Conservation (phyloP, 257 asterid genomes). For the Lithospermum erythrorhizon region DNA sequence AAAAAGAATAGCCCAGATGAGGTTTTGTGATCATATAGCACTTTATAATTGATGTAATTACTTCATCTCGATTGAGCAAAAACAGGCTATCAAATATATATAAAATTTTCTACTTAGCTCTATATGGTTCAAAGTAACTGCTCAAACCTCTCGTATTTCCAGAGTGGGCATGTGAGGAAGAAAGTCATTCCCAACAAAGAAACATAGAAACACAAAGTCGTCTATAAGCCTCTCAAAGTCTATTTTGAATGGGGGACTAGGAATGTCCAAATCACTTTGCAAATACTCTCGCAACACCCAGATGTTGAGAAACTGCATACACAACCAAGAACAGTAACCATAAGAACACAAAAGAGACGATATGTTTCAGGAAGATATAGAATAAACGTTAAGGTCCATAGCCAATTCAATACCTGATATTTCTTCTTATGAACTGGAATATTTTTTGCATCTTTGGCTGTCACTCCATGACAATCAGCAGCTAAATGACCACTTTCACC, state of each 20-base stretch:
- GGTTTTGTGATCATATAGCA: neutral
- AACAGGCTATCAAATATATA: constrained; percentile 4
- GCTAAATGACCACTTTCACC: constrained; percentile 92
- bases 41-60: no score
- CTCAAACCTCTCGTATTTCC: constrained; percentile 90
- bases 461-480: constrained; percentile 59
- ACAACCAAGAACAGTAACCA: constrained; percentile 1
- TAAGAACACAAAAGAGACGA: constrained; percentile 1
- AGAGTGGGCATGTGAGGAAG: constrained; percentile 99
- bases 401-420: constrained; percentile 81
- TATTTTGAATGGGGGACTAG: constrained; percentile 57
- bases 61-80: neutral
- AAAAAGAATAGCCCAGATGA: neutral
- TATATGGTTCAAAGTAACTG: constrained; percentile 1
- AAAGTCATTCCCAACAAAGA: constrained; percentile 97
- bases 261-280: constrained; percentile 68
- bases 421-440: constrained; percentile 72
- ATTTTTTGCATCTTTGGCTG: constrained; percentile 35
- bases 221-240: constrained; percentile 93
- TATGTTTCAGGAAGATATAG: constrained; percentile 4
- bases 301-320: constrained; percentile 67
- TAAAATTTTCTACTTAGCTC: constrained; percentile 1
- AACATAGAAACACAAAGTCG: constrained; percentile 86
- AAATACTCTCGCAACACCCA: constrained; percentile 92
- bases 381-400: constrained; percentile 11